phyloP scores from a whole-genome alignment of 2,329 filamentous ascomycete species.

The Xylariomycetidae sp. region DNA sequence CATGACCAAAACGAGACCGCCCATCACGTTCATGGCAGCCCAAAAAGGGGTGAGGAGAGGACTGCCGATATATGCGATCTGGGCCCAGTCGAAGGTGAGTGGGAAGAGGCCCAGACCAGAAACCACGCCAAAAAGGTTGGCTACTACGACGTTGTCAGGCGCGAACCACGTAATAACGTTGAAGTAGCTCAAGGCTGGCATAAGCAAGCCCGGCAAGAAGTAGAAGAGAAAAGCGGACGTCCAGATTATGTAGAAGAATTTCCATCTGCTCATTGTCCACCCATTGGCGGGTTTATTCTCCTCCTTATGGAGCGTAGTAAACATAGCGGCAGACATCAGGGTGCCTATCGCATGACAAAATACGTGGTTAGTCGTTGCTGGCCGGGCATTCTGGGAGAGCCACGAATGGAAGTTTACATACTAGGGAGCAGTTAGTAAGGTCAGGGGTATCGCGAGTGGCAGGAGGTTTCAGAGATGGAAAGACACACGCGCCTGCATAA shows the following conservation, averaged over 20 bases:
- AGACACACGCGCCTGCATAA: no score
- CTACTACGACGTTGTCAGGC: slow-evolving; percentile 78
- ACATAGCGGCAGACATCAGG: slow-evolving; percentile 85
- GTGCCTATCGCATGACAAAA: no score
- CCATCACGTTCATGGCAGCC: slow-evolving; percentile 80
- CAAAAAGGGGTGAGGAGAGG: slow-evolving; percentile 80
- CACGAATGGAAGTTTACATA: no score
- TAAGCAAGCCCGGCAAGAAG: slow-evolving; percentile 76
- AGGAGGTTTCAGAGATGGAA: no score
- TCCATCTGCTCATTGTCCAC: slow-evolving; percentile 78
- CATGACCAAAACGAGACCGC: slow-evolving; percentile 76
- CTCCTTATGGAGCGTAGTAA: slow-evolving; percentile 78
- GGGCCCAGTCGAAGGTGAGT: slow-evolving; percentile 86
- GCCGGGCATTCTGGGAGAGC: no score
- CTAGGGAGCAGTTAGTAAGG: no score
- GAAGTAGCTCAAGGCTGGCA: slow-evolving; percentile 84
- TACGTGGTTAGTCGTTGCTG: no score
- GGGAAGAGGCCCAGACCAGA: slow-evolving; percentile 81
- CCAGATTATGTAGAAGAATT: slow-evolving; percentile 77
- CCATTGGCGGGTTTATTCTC: slow-evolving; percentile 78
- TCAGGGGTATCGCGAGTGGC: no score
- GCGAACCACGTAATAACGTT: slow-evolving; percentile 86
- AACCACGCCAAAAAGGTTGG: slow-evolving; percentile 81
- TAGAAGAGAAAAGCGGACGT: slow-evolving; percentile 71
- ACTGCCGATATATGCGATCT: slow-evolving; percentile 83